Percentiles rank a stretch among this genome's conserved stretches.
Evolutionary conservation across 768 basidiomycete genomes (phyloP).

Genomic region (Tulasnella sp.): DNA sequence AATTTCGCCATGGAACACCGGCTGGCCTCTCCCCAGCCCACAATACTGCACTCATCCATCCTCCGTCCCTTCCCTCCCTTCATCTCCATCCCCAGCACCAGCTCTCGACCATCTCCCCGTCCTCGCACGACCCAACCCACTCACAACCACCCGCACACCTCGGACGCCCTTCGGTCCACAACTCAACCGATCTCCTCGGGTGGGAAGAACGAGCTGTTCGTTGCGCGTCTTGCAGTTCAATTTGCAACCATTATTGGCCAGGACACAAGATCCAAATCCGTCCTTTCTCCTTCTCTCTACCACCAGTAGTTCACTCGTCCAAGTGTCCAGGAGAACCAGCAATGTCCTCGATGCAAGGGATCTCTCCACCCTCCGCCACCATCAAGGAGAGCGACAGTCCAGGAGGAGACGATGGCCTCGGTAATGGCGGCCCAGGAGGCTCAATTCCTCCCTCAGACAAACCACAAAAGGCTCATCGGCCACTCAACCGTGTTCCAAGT

Average conservation of each 20-base stretch:
- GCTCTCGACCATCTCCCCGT: not conserved
- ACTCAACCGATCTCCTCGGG: not conserved
- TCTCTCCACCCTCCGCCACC: not conserved
- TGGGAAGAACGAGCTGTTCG: not conserved
- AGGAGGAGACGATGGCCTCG: slow-evolving; percentile 4
- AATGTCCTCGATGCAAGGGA: not conserved
- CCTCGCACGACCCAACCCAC: not conserved
- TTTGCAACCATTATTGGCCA: not conserved
- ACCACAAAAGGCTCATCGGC: slow-evolving; percentile 50
- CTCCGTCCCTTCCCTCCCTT: not conserved
- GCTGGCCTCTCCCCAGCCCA: not conserved
- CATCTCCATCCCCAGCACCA: not conserved
- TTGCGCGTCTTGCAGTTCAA: not conserved
- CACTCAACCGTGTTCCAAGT: slow-evolving; percentile 82
- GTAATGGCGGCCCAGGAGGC: slow-evolving; percentile 16
- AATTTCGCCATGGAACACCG: not conserved
- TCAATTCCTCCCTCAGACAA: slow-evolving; percentile 33
- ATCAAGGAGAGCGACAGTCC: slow-evolving; percentile 12
- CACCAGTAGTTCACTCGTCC: too few relatives aligned
- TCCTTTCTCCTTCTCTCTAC: too few relatives aligned
- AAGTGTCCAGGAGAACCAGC: not conserved
- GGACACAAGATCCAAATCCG: too few relatives aligned
- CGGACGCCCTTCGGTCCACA: too few relatives aligned
- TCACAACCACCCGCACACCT: too few relatives aligned
- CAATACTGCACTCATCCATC: not conserved